Percentiles rank a stretch among this genome's conserved stretches.
Conservation (phyloP, 2,329 filamentous ascomycete genomes). For the Cytospora mali region DNA sequence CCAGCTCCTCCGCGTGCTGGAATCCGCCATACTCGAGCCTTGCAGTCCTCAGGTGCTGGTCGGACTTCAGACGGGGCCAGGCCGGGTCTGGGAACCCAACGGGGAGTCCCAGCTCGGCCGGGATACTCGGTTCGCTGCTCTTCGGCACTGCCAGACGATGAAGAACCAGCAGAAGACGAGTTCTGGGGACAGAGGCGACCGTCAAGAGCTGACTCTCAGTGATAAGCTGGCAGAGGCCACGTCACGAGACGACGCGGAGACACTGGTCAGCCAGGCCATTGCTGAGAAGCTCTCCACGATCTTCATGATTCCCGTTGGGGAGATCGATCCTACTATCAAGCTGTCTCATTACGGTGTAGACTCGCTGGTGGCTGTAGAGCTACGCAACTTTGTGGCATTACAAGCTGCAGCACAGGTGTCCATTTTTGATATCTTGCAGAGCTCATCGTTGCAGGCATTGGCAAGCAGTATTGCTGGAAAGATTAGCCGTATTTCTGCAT, state of each 20-base stretch:
- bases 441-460: too few species aligned
- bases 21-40: not conserved
- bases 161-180: too few species aligned
- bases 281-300: constrained; percentile 32
- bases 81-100: too few species aligned
- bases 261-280: constrained; percentile 28
- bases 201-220: too few species aligned
- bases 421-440: constrained; percentile 20
- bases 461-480: too few species aligned
- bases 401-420: constrained; percentile 8
- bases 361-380: constrained; percentile 38
- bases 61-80: not conserved
- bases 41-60: constrained; percentile 6
- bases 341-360: constrained; percentile 36
- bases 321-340: constrained; percentile 32
- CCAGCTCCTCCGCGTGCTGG: constrained; percentile 6
- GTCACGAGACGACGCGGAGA: constrained; percentile 26
- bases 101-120: constrained; percentile 13
- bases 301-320: constrained; percentile 32
- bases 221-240: constrained; percentile 1
- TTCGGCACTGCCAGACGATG: not conserved
- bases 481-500: too few species aligned
- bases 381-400: constrained; percentile 32
- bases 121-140: constrained; percentile 12
- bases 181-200: too few species aligned